Conservation (phyloP, 345 rosid genomes). For the Ceriops zippeliana region DNA sequence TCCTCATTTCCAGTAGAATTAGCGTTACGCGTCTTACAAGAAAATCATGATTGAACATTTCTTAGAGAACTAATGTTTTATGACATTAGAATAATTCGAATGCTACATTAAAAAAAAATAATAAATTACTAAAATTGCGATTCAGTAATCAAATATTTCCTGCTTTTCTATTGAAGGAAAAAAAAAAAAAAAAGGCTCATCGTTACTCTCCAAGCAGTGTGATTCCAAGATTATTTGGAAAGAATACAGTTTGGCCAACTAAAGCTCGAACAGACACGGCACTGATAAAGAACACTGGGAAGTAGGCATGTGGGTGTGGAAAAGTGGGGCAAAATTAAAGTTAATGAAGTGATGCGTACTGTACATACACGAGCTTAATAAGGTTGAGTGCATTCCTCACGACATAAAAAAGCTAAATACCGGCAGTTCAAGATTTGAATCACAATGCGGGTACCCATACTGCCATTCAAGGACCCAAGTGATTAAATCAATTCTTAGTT, state of each 20-base stretch:
- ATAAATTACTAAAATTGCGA: no score
- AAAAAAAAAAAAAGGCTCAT: constrained; percentile 10
- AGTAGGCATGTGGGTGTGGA: constrained; percentile 1
- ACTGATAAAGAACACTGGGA: constrained; percentile 16
- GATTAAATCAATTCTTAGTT: no score
- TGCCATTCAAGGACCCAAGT: no score
- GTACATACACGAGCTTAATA: background rate
- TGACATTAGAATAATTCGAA: no score
- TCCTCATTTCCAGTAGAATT: no score
- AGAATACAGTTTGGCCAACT: constrained; percentile 38
- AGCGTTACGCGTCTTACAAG: background rate
- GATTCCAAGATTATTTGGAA: constrained; percentile 42
- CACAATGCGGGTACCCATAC: no score
- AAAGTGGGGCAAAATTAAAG: background rate
- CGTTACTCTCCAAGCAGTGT: constrained; percentile 14
- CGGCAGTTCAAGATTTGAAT: no score
- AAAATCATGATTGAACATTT: background rate
- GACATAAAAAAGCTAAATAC: background rate
- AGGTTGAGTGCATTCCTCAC: background rate
- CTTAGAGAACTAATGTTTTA: background rate
- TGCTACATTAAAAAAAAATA: no score
- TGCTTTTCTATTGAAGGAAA: constrained; percentile 25
- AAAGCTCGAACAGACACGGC: constrained; percentile 21
- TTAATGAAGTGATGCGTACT: constrained; percentile 12
- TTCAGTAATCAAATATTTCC: constrained; percentile 4